A percentile compares a stretch with the other conserved stretches of the same genome.
These are phyloP conservation scores for Balakata baccata DNA, from an alignment of 345 rosid species.

Conservation along the genomic window DNA sequence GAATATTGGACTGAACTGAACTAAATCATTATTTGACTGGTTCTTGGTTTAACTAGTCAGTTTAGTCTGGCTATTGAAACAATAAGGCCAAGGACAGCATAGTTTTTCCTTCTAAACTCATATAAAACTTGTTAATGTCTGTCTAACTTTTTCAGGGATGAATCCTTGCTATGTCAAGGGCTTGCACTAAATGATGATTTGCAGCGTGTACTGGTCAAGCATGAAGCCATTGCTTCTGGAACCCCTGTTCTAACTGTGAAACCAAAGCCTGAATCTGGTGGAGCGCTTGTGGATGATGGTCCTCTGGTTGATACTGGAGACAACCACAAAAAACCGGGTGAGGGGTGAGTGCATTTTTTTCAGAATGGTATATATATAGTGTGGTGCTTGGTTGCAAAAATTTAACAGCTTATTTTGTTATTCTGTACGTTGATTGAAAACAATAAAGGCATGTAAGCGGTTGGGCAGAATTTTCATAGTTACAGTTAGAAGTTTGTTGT, in stretches of 20 bases:
- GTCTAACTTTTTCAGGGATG: conserved; percentile 62
- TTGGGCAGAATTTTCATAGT: not conserved
- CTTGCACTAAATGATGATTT: conserved; percentile 90
- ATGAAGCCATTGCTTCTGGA: conserved; percentile 82
- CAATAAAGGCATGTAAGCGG: not conserved
- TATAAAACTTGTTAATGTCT: not conserved
- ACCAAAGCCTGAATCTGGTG: conserved; percentile 53
- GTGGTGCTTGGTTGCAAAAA: not conserved
- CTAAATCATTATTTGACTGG: not conserved
- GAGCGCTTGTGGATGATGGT: conserved; percentile 54
- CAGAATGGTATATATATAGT: conserved; percentile 7
- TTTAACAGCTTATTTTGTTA: not conserved
- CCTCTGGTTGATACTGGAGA: conserved; percentile 78
- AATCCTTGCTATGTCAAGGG: conserved; percentile 85
- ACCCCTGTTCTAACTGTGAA: conserved; percentile 43
- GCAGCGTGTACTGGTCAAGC: conserved; percentile 87
- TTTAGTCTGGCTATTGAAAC: not conserved
- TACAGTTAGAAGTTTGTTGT: not conserved
- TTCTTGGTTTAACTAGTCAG: not conserved
- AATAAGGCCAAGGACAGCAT: not conserved
- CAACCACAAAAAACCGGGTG: conserved; percentile 44
- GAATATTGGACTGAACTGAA: not conserved
- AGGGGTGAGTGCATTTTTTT: conserved; percentile 42
- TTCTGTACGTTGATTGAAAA: not conserved
- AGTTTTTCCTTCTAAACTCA: not conserved